Evolutionary conservation across 2,329 filamentous ascomycete species (phyloP).

Genomic region (Penicillium hesseltinei): DNA sequence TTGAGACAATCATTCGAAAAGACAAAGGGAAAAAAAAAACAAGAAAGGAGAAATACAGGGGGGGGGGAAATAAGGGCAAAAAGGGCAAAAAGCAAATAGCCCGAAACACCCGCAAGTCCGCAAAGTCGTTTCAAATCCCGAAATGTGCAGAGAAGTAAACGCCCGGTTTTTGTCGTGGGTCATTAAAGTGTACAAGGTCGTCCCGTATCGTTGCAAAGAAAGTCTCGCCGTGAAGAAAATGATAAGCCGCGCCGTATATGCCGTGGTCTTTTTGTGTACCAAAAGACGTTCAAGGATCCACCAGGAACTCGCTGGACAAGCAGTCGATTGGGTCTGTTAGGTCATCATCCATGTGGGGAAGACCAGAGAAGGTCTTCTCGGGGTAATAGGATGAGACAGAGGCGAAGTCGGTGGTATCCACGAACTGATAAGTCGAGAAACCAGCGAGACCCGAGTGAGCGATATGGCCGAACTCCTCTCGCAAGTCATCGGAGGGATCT

Average conservation of each 20-base stretch:
- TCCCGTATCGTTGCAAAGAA: conserved; percentile 21
- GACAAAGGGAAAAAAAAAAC: conserved; percentile 12
- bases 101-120: conserved; percentile 6
- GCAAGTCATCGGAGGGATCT: conserved; percentile 29
- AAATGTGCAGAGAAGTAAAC: conserved; percentile 11
- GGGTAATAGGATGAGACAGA: conserved; percentile 34
- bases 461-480: conserved; percentile 33
- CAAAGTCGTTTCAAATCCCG: conserved; percentile 11
- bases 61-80: conserved; percentile 1
- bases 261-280: conserved; percentile 9
- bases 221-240: conserved; percentile 17
- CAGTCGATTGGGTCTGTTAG: conserved; percentile 40
- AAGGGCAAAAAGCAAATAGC: background rate
- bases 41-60: conserved; percentile 23
- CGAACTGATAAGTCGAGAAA: conserved; percentile 29
- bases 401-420: conserved; percentile 31
- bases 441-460: conserved; percentile 30
- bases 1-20: conserved; percentile 12
- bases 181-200: conserved; percentile 26
- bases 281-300: conserved; percentile 27
- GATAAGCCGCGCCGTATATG: conserved; percentile 11
- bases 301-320: conserved; percentile 39
- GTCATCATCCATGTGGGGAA: conserved; percentile 30
- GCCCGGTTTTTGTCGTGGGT: conserved; percentile 19
- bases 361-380: conserved; percentile 31